Conservation (phyloP, 345 rosid genomes). For the sweet orange (Citrus sinensis) region DVS_A1.0 CM039169.1:1334501-1335000, state of each 20-base stretch:
- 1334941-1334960: not conserved
- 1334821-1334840: slow-evolving; percentile 84
- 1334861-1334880: not conserved
- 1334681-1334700: no score
- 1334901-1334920: not conserved
- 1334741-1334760: no score
- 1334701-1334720: no score
- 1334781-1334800: slow-evolving; percentile 72
- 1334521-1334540: not conserved
- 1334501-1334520: not conserved
- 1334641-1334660: slow-evolving; percentile 71
- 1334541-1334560: slow-evolving; percentile 49
- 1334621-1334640: slow-evolving; percentile 47
- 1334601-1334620: slow-evolving; percentile 40
- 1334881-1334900: no score
- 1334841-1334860: slow-evolving; percentile 80
- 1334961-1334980: no score
- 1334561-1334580: slow-evolving; percentile 35
- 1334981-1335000: not conserved
- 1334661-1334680: slow-evolving; percentile 48
- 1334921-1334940: not conserved
- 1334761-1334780: not conserved
- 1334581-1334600: slow-evolving; percentile 29
- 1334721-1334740: not conserved
- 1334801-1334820: slow-evolving; percentile 79